phyloP scores from a whole-genome alignment of 176 grass and related monocot genomes.

The Aegilops bicornis region DNA sequence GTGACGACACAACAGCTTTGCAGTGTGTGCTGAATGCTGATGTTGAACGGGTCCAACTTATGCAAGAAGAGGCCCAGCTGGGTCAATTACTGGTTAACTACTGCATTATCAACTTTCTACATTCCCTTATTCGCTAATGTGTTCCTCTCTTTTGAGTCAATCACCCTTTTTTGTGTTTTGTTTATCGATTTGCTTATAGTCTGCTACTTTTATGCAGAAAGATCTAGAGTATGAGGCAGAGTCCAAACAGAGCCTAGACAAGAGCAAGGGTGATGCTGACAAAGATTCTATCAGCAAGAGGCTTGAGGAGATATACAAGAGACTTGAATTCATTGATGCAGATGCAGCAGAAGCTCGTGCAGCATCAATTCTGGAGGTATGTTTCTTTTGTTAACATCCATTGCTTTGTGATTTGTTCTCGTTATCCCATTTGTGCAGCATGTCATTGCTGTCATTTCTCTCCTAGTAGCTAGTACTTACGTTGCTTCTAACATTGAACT shows the following conservation, averaged over 20 bases:
- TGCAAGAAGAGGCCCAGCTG: conserved; percentile 80
- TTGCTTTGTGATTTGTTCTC: neutral
- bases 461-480: neutral
- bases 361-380: conserved; percentile 91
- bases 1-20: conserved; percentile 74
- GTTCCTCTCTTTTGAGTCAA: too few species aligned
- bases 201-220: conserved; percentile 55
- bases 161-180: too few species aligned
- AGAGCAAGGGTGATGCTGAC: conserved; percentile 49
- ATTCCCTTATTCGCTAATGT: neutral
- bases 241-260: conserved; percentile 48
- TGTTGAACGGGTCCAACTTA: conserved; percentile 69
- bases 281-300: conserved; percentile 79
- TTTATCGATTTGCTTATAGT: conserved; percentile 37
- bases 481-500: conserved; percentile 25
- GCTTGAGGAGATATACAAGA: conserved; percentile 94
- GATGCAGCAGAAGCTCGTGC: conserved; percentile 92
- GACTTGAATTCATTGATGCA: conserved; percentile 87
- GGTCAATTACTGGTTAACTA: conserved; percentile 64
- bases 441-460: neutral
- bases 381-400: conserved; percentile 24
- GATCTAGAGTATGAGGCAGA: conserved; percentile 84
- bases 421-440: neutral
- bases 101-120: neutral
- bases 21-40: conserved; percentile 93